phyloP scores from a whole-genome alignment of 1,284 basidiomycete species.

The Cryptococcus sp. region DNA sequence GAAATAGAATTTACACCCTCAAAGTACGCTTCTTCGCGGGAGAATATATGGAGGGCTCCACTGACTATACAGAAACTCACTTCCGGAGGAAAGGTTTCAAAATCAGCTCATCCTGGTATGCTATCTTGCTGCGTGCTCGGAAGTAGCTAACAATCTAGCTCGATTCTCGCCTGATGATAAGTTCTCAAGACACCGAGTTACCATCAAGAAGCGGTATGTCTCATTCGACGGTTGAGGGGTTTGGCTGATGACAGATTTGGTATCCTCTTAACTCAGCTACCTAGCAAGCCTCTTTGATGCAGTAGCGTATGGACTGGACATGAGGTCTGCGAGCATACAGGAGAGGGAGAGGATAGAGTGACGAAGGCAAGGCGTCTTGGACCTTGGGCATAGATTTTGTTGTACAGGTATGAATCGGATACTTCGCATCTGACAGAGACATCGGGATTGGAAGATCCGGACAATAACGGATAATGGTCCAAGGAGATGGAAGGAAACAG shows the following conservation, averaged over 20 bases:
- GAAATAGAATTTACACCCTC: conserved; percentile 75
- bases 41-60: neutral
- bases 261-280: conserved; percentile 83
- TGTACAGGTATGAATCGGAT: neutral
- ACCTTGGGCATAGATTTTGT: too few relatives aligned
- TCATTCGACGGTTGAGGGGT: neutral
- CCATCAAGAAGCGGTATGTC: conserved; percentile 79
- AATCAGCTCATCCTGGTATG: conserved; percentile 90
- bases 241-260: conserved; percentile 53
- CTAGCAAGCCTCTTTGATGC: conserved; percentile 64
- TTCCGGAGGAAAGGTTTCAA: conserved; percentile 72
- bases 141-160: conserved; percentile 52
- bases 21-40: too few relatives aligned
- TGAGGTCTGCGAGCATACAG: too few relatives aligned
- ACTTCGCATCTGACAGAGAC: too few relatives aligned
- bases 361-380: too few relatives aligned
- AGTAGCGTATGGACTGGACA: neutral
- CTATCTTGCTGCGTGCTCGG: neutral
- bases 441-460: too few relatives aligned
- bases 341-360: too few relatives aligned
- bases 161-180: conserved; percentile 97
- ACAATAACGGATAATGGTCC: too few relatives aligned
- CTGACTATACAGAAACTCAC: conserved; percentile 85
- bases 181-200: conserved; percentile 91
- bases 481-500: too few relatives aligned